A percentile compares a stretch with the other conserved stretches of the same genome.
Conservation (phyloP, 257 asterid genomes). For the Galeopsis tetrahit region DNA sequence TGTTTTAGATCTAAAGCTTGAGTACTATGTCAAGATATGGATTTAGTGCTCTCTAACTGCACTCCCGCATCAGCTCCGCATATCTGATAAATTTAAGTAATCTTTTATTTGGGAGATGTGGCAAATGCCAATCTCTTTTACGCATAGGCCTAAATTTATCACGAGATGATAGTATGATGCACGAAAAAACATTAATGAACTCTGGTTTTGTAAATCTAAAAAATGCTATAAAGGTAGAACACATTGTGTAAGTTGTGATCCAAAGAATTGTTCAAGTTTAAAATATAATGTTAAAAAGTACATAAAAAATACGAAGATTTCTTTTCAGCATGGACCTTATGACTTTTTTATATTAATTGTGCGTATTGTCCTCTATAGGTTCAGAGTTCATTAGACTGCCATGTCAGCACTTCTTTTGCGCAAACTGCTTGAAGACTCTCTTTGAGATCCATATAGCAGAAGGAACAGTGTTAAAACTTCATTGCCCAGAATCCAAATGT, state of each 20-base stretch:
- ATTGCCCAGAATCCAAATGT: constrained; percentile 83
- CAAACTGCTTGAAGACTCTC: constrained; percentile 74
- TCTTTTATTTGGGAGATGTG: constrained; percentile 1
- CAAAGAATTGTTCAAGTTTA: not conserved
- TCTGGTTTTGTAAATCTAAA: not conserved
- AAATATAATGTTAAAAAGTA: not conserved
- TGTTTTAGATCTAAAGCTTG: constrained; percentile 6
- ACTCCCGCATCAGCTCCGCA: not conserved
- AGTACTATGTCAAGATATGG: not conserved
- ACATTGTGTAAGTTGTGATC: not conserved
- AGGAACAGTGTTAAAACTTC: constrained; percentile 75
- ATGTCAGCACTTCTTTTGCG: constrained; percentile 84
- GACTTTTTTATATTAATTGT: not conserved
- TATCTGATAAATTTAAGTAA: not conserved
- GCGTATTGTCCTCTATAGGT: constrained; percentile 48
- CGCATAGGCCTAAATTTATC: not conserved
- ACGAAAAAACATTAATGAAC: not conserved
- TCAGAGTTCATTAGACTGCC: constrained; percentile 77
- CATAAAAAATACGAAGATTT: not conserved
- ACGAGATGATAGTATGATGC: not conserved
- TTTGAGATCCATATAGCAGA: constrained; percentile 74
- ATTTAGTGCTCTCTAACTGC: constrained; percentile 15
- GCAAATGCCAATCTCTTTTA: not conserved
- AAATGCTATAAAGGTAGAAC: not conserved
- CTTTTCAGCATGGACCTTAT: constrained; percentile 14